phyloP scores from a whole-genome alignment of 2,329 filamentous ascomycete genomes.

The Ophioceras dolichostomum region DNA sequence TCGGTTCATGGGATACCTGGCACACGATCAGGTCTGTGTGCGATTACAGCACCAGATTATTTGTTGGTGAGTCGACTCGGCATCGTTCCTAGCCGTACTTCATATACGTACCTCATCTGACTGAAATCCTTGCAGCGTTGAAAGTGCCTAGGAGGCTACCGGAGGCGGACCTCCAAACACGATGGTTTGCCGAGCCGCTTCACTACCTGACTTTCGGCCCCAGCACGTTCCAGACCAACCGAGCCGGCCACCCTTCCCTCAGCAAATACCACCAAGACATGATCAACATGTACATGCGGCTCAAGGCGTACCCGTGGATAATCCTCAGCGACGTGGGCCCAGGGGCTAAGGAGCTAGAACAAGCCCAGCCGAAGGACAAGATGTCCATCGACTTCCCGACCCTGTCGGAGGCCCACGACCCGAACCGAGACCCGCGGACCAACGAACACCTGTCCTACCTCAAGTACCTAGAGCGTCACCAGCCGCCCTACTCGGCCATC shows the following conservation, averaged over 20 bases:
- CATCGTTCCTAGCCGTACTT: no score
- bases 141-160: slow-evolving; percentile 47
- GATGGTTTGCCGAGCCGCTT: slow-evolving; percentile 59
- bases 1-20: slow-evolving; percentile 88
- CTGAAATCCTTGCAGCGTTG: slow-evolving; percentile 27
- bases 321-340: slow-evolving; percentile 51
- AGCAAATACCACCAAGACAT: slow-evolving; percentile 48
- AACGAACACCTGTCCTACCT: slow-evolving; percentile 63
- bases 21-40: slow-evolving; percentile 75
- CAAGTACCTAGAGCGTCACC: slow-evolving; percentile 70
- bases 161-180: slow-evolving; percentile 45
- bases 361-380: slow-evolving; percentile 14
- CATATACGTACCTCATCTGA: background rate
- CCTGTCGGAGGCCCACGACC: slow-evolving; percentile 52
- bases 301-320: slow-evolving; percentile 51
- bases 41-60: slow-evolving; percentile 71
- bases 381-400: slow-evolving; percentile 49
- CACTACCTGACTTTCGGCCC: slow-evolving; percentile 45
- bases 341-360: slow-evolving; percentile 10
- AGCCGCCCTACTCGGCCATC: slow-evolving; percentile 46
- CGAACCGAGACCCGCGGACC: slow-evolving; percentile 20
- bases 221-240: slow-evolving; percentile 46
- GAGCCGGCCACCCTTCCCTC: slow-evolving; percentile 48
- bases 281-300: slow-evolving; percentile 49
- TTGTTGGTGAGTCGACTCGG: slow-evolving; percentile 61